phyloP scores from a whole-genome alignment of 2,329 filamentous ascomycete genomes.

The Lecanoromycetidae sp. region DNA sequence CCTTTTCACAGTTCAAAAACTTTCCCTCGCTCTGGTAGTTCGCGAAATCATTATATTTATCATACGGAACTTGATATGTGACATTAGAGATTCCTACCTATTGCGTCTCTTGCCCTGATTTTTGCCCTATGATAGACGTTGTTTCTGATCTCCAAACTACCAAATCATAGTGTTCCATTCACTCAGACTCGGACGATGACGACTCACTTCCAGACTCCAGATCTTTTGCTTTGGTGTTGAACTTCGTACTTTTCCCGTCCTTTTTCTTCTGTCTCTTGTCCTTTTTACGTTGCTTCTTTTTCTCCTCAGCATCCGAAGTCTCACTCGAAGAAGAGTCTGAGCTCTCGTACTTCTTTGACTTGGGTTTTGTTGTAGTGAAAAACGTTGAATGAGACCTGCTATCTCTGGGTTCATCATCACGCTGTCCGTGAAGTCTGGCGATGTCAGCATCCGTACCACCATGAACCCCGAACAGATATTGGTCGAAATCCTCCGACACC shows the following conservation, averaged over 20 bases:
- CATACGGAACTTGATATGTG: no score
- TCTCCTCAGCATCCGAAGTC: background rate
- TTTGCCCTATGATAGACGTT: no score
- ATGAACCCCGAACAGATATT: slow-evolving; percentile 13
- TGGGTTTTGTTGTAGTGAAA: background rate
- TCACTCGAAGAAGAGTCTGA: slow-evolving; percentile 2
- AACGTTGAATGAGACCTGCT: background rate
- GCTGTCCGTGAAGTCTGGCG: slow-evolving; percentile 11
- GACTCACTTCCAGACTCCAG: slow-evolving; percentile 1
- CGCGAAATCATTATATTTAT: no score
- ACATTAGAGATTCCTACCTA: no score
- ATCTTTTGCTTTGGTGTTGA: background rate
- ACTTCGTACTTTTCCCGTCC: background rate
- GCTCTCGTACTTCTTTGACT: background rate
- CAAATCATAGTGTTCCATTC: no score
- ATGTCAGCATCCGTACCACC: slow-evolving; percentile 13
- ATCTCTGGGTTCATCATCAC: slow-evolving; percentile 8
- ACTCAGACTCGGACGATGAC: no score
- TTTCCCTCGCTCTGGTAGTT: no score
- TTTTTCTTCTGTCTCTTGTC: slow-evolving; percentile 1
- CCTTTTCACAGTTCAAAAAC: no score
- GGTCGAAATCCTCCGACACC: slow-evolving; percentile 11
- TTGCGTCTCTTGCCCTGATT: no score
- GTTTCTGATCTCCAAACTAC: no score
- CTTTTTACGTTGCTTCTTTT: slow-evolving; percentile 5